Evolutionary conservation across 352 stramenopile species (phyloP), one percentile per base, ranked within the genome.

Genomic region (Phytophthora fragariaefolia): DNA sequence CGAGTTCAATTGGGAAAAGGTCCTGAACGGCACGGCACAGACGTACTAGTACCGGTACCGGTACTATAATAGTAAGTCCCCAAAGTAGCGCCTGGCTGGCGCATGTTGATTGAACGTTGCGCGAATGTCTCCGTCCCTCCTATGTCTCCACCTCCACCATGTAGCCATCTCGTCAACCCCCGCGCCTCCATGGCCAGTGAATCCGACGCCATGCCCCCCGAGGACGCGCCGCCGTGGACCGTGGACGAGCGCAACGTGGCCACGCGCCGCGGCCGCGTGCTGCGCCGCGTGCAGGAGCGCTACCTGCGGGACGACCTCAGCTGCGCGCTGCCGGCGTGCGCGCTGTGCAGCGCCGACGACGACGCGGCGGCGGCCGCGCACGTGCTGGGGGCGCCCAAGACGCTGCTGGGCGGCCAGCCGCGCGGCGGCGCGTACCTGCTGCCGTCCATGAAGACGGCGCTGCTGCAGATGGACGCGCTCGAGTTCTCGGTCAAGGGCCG

Each of bases 391-490:
- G 80, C 47, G 46, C 83, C 73, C 53, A 85, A 92, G 71, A 80
- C 86, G 38, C 73, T 90, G 1, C 62, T 97, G 42, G 87, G 73
- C 4, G 67, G 79, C 1, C 66, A 34, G 40, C 84, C 87, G 18
- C 73, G 79, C 20, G 68, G 86, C 15, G 73, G 67, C 9, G 20
- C 77, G 52, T 95, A 97, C 57, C 57, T 97, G n/a, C 64, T 98
- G 30, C 80, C 91, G 52, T 95, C 95, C 40, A 96, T 95, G 70
- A 92, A 97, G 75, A 85, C 96, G 12, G 81, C 96, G 62, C 63
- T 97, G n/a, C 73, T 86, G 38, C 91, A 98, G 69, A 96, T 97
- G 73, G 92, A 98, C 68, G 69, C 91, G 68, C 74, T 98, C 30
- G 90, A 98, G 68, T 87, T 94, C 47, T 91, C 83, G 0, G 80